Evolutionary conservation across 2,329 filamentous ascomycete genomes (phyloP), one percentile per base, ranked within the genome.

Genomic region (Phaeosphaeriaceae sp.): DNA sequence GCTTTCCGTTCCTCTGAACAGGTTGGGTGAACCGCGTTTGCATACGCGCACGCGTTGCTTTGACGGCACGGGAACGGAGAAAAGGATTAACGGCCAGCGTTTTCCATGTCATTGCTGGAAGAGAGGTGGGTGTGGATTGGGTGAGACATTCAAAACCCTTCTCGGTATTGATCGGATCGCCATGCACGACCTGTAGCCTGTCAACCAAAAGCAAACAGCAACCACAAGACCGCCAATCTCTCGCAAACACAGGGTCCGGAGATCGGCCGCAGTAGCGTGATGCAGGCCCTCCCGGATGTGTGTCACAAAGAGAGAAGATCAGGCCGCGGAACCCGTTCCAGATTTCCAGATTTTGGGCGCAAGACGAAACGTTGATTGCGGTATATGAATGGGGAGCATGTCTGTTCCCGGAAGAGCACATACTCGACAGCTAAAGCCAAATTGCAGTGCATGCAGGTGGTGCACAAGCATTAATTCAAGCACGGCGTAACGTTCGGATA

Each of bases 201-300:
- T 58, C 58, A 63, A 50, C 58, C 53, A 61, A 54, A 55, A 54
- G 52, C 41, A 42, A 11, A 54, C 28, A 20, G 16, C 21, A 36
- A 28, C 16, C 39, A 28, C 16, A 21, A 18, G 20, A 30, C 16
- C 28, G 28, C 52, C 46, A 35, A 48, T 39, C 38, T 43, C 18
- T 43, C 41, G 36, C 33, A 38, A 41, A 39, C 49, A 49, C 50
- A 48, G 61, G 61, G 53, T 56, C 56, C 40, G 60, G 58, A 66
- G 61, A 67, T 63, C 61, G 60, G 52, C 57, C 46, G 65, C 64
- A 60, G 50, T 64, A 64, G 62, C 52, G 54, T 45, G 52, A 59
- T 66, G 63, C 63, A 65, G 37, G 50, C 42, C 40, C 36, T 51
- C 32, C 64, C 58, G 53, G 57, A 61, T 49, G 23, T 16, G 45